Conservation (phyloP, 2,329 filamentous ascomycete genomes). For the Xylariaceae sp. region DNA sequence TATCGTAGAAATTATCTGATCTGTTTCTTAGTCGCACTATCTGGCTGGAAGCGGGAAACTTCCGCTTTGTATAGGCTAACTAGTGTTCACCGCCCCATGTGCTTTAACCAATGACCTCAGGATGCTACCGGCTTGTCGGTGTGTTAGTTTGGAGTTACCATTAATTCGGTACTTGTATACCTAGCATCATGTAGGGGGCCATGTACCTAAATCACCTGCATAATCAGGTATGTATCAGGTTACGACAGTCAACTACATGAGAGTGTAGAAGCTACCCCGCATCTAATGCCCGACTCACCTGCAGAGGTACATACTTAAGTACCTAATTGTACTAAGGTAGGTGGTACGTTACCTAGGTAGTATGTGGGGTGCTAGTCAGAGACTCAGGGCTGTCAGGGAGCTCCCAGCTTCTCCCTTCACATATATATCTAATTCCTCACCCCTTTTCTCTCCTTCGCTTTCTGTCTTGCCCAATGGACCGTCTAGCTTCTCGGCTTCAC, state of each 20-base stretch:
- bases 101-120: not conserved
- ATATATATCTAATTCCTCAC: not conserved
- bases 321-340: not conserved
- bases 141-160: conserved; percentile 14
- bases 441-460: not conserved
- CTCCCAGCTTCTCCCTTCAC: not conserved
- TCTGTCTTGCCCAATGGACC: not conserved
- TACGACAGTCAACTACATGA: not conserved
- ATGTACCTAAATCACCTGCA: conserved; percentile 5
- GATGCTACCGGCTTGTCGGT: not conserved
- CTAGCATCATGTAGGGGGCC: too few species aligned
- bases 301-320: not conserved
- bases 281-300: not conserved
- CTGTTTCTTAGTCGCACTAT: not conserved
- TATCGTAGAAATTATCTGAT: too few species aligned
- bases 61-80: not conserved
- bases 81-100: conserved; percentile 21
- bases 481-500: not conserved
- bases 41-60: not conserved
- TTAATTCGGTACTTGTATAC: too few species aligned
- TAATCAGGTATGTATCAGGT: not conserved
- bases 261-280: not conserved
- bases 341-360: not conserved
- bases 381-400: conserved; percentile 26
- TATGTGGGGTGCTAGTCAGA: conserved; percentile 25